Conservation (phyloP, 2,329 filamentous ascomycete genomes). For the Ceratocystis cubensis region DNA sequence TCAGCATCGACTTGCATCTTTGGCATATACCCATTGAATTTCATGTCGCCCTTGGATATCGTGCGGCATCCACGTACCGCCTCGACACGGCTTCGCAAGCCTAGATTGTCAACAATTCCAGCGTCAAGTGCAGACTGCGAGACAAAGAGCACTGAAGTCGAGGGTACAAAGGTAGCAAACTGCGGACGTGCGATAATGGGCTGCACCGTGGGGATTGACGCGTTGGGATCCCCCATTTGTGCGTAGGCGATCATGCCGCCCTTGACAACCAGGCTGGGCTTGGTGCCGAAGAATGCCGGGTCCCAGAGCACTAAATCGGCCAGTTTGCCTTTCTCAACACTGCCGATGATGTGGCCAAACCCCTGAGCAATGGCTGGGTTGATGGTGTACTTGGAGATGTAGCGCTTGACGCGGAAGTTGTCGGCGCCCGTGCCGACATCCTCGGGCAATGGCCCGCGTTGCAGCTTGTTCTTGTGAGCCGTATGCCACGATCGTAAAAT, state of each 20-base stretch:
- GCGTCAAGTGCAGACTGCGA: constrained; percentile 56
- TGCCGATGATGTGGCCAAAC: constrained; percentile 76
- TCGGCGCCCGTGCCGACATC: constrained; percentile 70
- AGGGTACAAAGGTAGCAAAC: constrained; percentile 65
- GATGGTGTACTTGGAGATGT: constrained; percentile 91
- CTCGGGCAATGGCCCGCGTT: constrained; percentile 63
- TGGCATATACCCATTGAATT: constrained; percentile 71
- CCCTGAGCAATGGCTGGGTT: constrained; percentile 88
- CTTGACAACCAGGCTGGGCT: constrained; percentile 72
- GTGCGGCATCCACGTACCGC: constrained; percentile 62
- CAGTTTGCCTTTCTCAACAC: constrained; percentile 76
- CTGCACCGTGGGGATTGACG: constrained; percentile 76
- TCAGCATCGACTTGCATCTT: constrained; percentile 88
- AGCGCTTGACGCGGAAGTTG: constrained; percentile 84
- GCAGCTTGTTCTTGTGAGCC: constrained; percentile 88
- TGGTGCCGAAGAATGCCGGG: constrained; percentile 72
- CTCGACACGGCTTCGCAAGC: constrained; percentile 66
- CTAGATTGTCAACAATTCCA: constrained; percentile 58
- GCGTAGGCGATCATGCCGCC: constrained; percentile 72
- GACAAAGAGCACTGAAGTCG: constrained; percentile 70
- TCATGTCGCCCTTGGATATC: constrained; percentile 78
- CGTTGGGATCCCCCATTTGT: constrained; percentile 77
- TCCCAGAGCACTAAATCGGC: constrained; percentile 85
- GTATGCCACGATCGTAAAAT: constrained; percentile 92
- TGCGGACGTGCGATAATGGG: constrained; percentile 74